These are phyloP conservation scores for Periconia sp. DNA, from an alignment of 2,329 filamentous ascomycete genomes.

Conservation along the genomic window DNA sequence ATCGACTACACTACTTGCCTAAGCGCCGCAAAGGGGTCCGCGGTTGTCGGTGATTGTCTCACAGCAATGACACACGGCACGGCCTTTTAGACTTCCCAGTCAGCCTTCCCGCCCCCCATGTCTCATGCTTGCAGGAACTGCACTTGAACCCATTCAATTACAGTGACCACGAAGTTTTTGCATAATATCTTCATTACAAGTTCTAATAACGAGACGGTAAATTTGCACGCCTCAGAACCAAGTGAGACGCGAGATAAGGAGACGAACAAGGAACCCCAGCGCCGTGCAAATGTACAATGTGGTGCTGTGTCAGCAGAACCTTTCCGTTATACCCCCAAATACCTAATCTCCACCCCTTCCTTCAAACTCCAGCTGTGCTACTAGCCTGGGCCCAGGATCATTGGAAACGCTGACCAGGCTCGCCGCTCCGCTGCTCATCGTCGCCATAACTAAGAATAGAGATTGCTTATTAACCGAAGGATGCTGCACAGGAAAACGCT, in stretches of 20 bases:
- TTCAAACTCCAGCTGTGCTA: neutral
- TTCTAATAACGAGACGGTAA: too few species aligned
- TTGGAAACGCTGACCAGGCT: neutral
- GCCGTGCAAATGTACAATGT: constrained; percentile 21
- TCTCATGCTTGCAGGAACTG: too few species aligned
- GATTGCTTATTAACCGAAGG: neutral
- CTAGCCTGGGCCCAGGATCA: neutral
- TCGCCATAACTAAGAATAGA: neutral
- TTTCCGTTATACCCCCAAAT: constrained; percentile 3
- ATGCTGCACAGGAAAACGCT: neutral
- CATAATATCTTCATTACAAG: too few species aligned
- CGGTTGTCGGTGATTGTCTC: too few species aligned
- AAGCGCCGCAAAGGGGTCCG: too few species aligned
- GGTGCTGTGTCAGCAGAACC: constrained; percentile 21
- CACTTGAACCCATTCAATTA: too few species aligned
- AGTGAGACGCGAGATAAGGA: neutral
- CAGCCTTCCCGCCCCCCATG: too few species aligned
- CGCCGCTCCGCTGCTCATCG: neutral
- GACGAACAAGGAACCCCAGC: constrained; percentile 14
- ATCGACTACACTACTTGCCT: too few species aligned
- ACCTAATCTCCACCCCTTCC: neutral
- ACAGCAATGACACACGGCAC: too few species aligned
- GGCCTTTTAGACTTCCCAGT: too few species aligned
- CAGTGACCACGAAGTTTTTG: too few species aligned
- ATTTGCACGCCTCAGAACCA: too few species aligned